phyloP scores from a whole-genome alignment of 2,329 filamentous ascomycete genomes.

The Cordyceps pruinosa region DNA sequence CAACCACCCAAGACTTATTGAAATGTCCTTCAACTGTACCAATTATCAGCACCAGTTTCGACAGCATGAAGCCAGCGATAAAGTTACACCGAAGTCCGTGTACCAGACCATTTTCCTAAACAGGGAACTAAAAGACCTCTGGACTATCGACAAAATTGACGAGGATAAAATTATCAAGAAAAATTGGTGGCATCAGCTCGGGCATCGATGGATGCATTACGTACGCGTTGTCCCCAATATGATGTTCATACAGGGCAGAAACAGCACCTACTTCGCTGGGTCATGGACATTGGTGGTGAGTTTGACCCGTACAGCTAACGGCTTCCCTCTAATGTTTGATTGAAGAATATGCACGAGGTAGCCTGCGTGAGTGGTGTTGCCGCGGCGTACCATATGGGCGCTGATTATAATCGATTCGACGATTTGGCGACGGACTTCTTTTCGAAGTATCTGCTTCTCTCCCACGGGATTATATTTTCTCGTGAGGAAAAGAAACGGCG shows the following conservation, averaged over 20 bases:
- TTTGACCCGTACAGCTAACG: neutral
- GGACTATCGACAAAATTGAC: slow-evolving; percentile 54
- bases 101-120: slow-evolving; percentile 66
- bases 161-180: slow-evolving; percentile 52
- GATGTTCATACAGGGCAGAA: slow-evolving; percentile 63
- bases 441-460: slow-evolving; percentile 38
- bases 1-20: slow-evolving; percentile 49
- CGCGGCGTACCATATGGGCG: slow-evolving; percentile 62
- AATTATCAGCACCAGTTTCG: slow-evolving; percentile 71
- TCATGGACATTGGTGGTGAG: slow-evolving; percentile 62
- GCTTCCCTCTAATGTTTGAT: neutral
- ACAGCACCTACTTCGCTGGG: slow-evolving; percentile 56
- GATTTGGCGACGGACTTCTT: slow-evolving; percentile 43
- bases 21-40: slow-evolving; percentile 69
- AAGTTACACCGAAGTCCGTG: slow-evolving; percentile 46
- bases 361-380: slow-evolving; percentile 65
- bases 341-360: slow-evolving; percentile 59
- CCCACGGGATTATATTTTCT: slow-evolving; percentile 36
- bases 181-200: slow-evolving; percentile 64
- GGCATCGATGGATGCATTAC: slow-evolving; percentile 58
- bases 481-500: slow-evolving; percentile 26
- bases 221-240: slow-evolving; percentile 60
- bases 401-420: slow-evolving; percentile 55
- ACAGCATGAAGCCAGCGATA: slow-evolving; percentile 19
- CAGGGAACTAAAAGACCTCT: slow-evolving; percentile 47